phyloP scores from a whole-genome alignment of 2,329 filamentous ascomycete species.

The Aspergillus sp. region DNA sequence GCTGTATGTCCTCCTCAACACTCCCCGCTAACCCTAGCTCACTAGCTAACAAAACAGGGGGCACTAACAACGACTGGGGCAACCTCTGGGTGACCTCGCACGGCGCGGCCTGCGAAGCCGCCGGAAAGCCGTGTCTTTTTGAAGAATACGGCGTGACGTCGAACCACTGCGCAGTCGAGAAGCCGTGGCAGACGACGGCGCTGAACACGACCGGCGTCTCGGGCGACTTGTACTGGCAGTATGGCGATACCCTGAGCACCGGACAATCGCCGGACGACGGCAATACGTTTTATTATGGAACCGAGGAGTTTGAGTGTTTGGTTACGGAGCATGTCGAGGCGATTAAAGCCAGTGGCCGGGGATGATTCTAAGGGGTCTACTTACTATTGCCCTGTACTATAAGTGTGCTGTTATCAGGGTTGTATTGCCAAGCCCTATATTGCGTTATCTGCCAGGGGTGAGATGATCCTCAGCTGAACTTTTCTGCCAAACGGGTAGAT shows the following conservation, averaged over 20 bases:
- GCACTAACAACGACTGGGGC: constrained; percentile 43
- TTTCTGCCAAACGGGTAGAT: too few relatives aligned
- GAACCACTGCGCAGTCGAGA: constrained; percentile 28
- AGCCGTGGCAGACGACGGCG: constrained; percentile 38
- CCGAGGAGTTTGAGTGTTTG: constrained; percentile 29
- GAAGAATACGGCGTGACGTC: constrained; percentile 41
- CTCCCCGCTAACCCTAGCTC: too few relatives aligned
- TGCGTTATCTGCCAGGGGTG: not conserved
- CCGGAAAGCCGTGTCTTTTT: constrained; percentile 42
- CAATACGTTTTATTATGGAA: constrained; percentile 34
- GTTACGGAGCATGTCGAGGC: constrained; percentile 32
- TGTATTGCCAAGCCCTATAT: too few relatives aligned
- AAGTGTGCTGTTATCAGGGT: too few relatives aligned
- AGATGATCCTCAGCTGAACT: not conserved
- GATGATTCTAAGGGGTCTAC: too few relatives aligned
- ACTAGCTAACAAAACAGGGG: constrained; percentile 25
- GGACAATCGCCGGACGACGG: constrained; percentile 31
- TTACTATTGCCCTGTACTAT: too few relatives aligned
- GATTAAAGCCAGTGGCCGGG: constrained; percentile 8
- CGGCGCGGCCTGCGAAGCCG: constrained; percentile 36
- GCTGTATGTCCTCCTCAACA: constrained; percentile 33
- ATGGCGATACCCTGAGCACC: constrained; percentile 29
- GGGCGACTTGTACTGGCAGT: constrained; percentile 43
- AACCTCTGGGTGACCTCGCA: constrained; percentile 50
- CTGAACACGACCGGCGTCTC: constrained; percentile 34